Percentiles rank a stretch among this genome's conserved stretches.
These are phyloP conservation scores for Colletotrichum orbiculare DNA, from an alignment of 2,329 filamentous ascomycete genomes.

Conservation along the genomic window DNA sequence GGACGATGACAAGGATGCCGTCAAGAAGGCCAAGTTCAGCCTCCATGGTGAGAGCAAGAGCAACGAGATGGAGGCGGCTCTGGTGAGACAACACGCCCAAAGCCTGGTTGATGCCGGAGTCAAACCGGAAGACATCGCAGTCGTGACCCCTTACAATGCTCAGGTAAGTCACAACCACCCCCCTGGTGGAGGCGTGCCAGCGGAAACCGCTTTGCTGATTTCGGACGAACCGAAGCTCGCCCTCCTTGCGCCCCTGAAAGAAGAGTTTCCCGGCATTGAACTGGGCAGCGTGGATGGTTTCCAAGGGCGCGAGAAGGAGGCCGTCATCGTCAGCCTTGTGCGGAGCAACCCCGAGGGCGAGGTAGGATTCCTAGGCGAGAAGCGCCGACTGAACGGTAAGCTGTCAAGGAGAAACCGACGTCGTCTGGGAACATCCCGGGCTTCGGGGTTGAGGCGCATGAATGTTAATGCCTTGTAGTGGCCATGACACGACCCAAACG, in stretches of 20 bases:
- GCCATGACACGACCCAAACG: slow-evolving; percentile 96
- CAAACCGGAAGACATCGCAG: slow-evolving; percentile 84
- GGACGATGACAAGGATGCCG: slow-evolving; percentile 68
- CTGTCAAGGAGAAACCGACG: slow-evolving; percentile 34
- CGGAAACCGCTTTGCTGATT: slow-evolving; percentile 37
- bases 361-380: slow-evolving; percentile 93
- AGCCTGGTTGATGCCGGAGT: slow-evolving; percentile 84
- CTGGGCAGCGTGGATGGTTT: slow-evolving; percentile 98
- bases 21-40: slow-evolving; percentile 57
- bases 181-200: neutral
- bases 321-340: slow-evolving; percentile 92
- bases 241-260: slow-evolving; percentile 82
- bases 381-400: slow-evolving; percentile 90
- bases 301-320: slow-evolving; percentile 97
- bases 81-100: slow-evolving; percentile 82
- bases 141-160: slow-evolving; percentile 96
- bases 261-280: slow-evolving; percentile 85
- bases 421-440: slow-evolving; percentile 16
- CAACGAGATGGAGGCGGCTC: slow-evolving; percentile 88
- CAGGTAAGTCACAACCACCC: slow-evolving; percentile 65
- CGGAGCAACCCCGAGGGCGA: slow-evolving; percentile 88
- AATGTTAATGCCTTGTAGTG: slow-evolving; percentile 68
- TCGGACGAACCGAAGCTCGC: slow-evolving; percentile 67
- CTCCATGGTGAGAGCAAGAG: slow-evolving; percentile 77
- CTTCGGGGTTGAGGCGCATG: slow-evolving; percentile 27